A percentile compares a stretch with the other conserved stretches of the same genome.
phyloP scores from a whole-genome alignment of 768 basidiomycete genomes.

The Calocybe gangraenosa region DNA sequence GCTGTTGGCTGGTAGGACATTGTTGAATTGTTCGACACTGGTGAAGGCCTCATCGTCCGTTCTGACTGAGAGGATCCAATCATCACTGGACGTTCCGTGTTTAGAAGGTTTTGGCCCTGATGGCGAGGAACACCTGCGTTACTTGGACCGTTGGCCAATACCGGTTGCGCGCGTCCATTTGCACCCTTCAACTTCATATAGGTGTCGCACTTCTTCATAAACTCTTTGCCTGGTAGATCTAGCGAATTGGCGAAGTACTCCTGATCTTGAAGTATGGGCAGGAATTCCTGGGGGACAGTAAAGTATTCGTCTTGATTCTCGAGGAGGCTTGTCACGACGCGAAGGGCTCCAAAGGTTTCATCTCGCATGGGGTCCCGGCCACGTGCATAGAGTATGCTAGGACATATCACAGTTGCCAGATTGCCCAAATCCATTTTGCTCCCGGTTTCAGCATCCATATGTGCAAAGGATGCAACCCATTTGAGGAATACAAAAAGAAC shows the following conservation, averaged over 20 bases:
- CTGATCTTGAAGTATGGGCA: conserved; percentile 83
- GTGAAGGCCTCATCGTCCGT: conserved; percentile 35
- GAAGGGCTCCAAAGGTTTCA: conserved; percentile 89
- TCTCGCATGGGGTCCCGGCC: conserved; percentile 84
- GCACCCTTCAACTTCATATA: conserved; percentile 71
- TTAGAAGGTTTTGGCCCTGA: conserved; percentile 28
- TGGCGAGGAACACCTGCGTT: conserved; percentile 39
- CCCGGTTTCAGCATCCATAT: conserved; percentile 94
- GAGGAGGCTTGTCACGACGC: conserved; percentile 79
- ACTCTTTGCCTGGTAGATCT: conserved; percentile 92
- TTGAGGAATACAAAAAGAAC: conserved; percentile 97
- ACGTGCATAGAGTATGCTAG: conserved; percentile 93
- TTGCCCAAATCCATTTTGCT: conserved; percentile 98
- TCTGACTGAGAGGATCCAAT: conserved; percentile 37
- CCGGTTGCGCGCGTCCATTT: conserved; percentile 49
- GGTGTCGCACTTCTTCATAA: conserved; percentile 92
- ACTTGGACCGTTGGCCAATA: conserved; percentile 30
- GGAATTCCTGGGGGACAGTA: conserved; percentile 88
- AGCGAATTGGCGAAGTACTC: conserved; percentile 86
- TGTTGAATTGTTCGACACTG: conserved; percentile 31
- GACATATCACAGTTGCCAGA: conserved; percentile 94
- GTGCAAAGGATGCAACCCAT: conserved; percentile 99
- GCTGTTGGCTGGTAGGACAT: conserved; percentile 38
- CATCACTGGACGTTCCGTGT: conserved; percentile 45
- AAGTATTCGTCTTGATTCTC: conserved; percentile 96